A percentile compares a stretch with the other conserved stretches of the same genome.
Conservation (phyloP, 169 alveolate genomes). For the Eimeria zaria region DNA sequence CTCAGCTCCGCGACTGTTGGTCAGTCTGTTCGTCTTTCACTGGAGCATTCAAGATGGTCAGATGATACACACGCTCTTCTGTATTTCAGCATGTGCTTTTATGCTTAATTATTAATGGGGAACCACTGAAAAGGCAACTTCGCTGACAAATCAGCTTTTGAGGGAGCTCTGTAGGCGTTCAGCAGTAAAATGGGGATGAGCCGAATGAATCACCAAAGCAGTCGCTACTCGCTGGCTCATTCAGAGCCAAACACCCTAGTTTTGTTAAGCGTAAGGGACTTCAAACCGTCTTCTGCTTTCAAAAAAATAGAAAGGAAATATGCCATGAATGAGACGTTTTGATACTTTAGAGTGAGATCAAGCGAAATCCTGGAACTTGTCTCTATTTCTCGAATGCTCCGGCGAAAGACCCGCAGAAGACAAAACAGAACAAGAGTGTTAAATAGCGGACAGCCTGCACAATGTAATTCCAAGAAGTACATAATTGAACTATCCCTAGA, state of each 20-base stretch:
- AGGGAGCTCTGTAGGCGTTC: not conserved
- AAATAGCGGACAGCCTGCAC: not conserved
- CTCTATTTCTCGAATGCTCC: not conserved
- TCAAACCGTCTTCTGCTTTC: not conserved
- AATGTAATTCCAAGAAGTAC: not conserved
- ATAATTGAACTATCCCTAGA: not conserved
- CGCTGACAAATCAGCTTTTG: not conserved
- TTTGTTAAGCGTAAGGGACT: not conserved
- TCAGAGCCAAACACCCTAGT: not conserved
- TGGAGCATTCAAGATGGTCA: not conserved
- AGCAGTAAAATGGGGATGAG: too few relatives aligned
- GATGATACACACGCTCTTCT: not conserved
- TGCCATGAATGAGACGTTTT: not conserved
- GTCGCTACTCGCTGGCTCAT: not conserved
- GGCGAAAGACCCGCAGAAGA: not conserved
- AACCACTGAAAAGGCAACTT: not conserved
- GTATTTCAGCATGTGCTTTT: not conserved
- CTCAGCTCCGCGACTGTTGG: not conserved
- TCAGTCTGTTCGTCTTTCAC: not conserved
- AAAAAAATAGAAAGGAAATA: not conserved
- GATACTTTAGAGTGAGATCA: not conserved
- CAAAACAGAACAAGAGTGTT: not conserved
- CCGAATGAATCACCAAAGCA: too few relatives aligned
- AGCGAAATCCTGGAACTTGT: not conserved
- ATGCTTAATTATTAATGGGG: not conserved